phyloP scores from a whole-genome alignment of 2,329 filamentous ascomycete genomes.

The Paracoccidioides lutzii region DNA sequence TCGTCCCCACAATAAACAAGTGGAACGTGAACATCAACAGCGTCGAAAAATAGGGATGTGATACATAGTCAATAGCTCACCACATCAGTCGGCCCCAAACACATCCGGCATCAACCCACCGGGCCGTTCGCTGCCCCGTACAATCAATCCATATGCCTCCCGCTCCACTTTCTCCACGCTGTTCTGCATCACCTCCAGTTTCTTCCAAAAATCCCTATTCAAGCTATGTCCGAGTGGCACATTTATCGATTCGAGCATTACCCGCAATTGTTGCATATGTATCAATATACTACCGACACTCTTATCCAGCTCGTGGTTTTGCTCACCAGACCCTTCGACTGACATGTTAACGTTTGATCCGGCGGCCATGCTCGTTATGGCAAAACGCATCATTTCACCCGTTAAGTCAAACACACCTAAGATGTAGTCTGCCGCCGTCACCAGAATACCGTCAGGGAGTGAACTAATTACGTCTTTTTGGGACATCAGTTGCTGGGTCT shows the following conservation, averaged over 20 bases:
- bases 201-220: conserved; percentile 55
- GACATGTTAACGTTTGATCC: conserved; percentile 33
- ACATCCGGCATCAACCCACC: conserved; percentile 85
- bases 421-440: conserved; percentile 75
- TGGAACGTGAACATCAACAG: background rate
- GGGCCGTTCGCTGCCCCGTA: conserved; percentile 77
- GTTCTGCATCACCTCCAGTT: conserved; percentile 72
- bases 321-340: conserved; percentile 8
- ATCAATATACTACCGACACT: conserved; percentile 47
- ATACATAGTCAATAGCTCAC: conserved; percentile 24
- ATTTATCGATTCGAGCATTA: conserved; percentile 62
- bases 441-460: conserved; percentile 40
- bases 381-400: conserved; percentile 94
- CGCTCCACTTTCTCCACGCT: conserved; percentile 92
- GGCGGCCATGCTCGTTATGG: conserved; percentile 74
- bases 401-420: conserved; percentile 88
- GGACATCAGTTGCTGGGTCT: conserved; percentile 60
- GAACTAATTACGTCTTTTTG: conserved; percentile 44
- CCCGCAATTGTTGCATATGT: conserved; percentile 68
- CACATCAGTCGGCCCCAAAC: conserved; percentile 28
- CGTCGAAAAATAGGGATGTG: background rate
- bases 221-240: conserved; percentile 40
- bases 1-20: background rate
- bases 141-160: conserved; percentile 73
- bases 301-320: conserved; percentile 14